Conservation (phyloP, 2,329 filamentous ascomycete genomes). For the Thermochaetoides dissita region DNA sequence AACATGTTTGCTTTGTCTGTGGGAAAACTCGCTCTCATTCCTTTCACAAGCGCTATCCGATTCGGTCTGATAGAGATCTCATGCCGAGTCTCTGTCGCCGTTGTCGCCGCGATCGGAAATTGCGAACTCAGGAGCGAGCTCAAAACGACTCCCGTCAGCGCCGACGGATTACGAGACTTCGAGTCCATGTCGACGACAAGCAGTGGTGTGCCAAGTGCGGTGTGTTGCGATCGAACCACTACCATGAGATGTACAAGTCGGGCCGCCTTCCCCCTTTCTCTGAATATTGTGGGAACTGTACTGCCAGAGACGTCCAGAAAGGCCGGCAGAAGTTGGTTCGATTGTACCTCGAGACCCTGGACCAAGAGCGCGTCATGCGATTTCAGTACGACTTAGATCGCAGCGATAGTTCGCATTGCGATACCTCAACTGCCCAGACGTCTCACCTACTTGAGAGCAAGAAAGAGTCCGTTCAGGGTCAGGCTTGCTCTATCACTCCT, state of each 20-base stretch:
- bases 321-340: background rate
- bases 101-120: constrained; percentile 2
- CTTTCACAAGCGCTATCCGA: constrained; percentile 1
- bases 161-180: background rate
- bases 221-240: constrained; percentile 5
- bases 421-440: too few relatives aligned
- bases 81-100: constrained; percentile 4
- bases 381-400: too few relatives aligned
- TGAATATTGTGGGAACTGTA: constrained; percentile 3
- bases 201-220: constrained; percentile 10
- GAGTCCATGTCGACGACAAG: constrained; percentile 1
- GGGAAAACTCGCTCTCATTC: background rate
- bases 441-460: too few relatives aligned
- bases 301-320: background rate
- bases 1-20: constrained; percentile 3
- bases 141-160: background rate
- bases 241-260: constrained; percentile 1
- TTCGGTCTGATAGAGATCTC: background rate
- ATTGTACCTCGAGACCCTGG: background rate
- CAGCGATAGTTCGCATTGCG: too few relatives aligned
- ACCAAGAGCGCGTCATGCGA: too few relatives aligned
- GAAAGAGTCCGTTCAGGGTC: too few relatives aligned
- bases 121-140: background rate
- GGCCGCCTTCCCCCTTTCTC: background rate
- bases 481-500: too few relatives aligned